Evolutionary conservation across 2,329 filamentous ascomycete species (phyloP).

Genomic region (Penicillium digitatum): DNA sequence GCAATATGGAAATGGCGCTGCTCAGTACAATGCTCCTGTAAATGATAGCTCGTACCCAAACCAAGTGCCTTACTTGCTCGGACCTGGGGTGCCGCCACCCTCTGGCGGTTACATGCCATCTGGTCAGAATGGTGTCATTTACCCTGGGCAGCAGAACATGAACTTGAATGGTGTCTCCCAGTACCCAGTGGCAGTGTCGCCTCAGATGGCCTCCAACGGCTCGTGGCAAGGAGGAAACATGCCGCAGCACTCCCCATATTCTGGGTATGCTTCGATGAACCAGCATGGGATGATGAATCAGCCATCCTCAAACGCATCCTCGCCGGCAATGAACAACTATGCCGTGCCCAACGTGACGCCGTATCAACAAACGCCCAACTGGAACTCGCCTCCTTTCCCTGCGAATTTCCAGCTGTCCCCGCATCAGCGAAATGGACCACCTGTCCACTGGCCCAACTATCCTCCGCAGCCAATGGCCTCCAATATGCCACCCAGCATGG

Average conservation of each 20-base stretch:
- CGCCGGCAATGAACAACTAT: slow-evolving; percentile 38
- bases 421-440: slow-evolving; percentile 38
- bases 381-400: slow-evolving; percentile 35
- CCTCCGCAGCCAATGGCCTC: slow-evolving; percentile 26
- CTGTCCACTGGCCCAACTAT: slow-evolving; percentile 40
- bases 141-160: slow-evolving; percentile 27
- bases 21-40: slow-evolving; percentile 29
- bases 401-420: slow-evolving; percentile 33
- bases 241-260: slow-evolving; percentile 36
- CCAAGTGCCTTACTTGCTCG: slow-evolving; percentile 37
- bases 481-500: slow-evolving; percentile 34
- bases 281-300: slow-evolving; percentile 39
- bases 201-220: slow-evolving; percentile 33
- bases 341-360: slow-evolving; percentile 31
- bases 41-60: slow-evolving; percentile 30
- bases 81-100: slow-evolving; percentile 34
- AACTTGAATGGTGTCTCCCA: slow-evolving; percentile 32
- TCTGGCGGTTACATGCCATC: slow-evolving; percentile 31
- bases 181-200: slow-evolving; percentile 35
- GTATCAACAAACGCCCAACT: slow-evolving; percentile 32
- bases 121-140: slow-evolving; percentile 31
- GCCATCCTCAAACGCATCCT: slow-evolving; percentile 37
- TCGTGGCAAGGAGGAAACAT: slow-evolving; percentile 37
- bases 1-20: slow-evolving; percentile 33
- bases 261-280: slow-evolving; percentile 38